Base-by-base conservation (phyloP, 306 rosid species). In the Lathyrus tuberosus region DNA sequence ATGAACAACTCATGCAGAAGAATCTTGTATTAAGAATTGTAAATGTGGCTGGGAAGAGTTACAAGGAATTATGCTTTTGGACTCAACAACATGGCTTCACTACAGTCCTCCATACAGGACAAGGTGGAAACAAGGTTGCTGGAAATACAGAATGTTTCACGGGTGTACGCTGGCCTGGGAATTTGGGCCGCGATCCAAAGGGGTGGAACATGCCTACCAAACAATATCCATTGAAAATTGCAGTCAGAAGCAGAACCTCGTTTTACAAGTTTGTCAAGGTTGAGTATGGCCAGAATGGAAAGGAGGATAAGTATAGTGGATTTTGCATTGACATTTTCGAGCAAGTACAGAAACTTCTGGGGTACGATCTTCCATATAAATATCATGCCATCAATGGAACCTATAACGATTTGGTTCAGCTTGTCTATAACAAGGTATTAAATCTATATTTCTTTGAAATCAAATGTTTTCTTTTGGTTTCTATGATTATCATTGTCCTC, bases 161-260 rank as follows among this genome's bases (percentile, higher is more conserved):
- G 24, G 84, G 78, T 74, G 84, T 87, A 20, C 72, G 49, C 54
- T 90, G 96, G 96, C 96, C 96, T 0, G 94, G 96, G 44, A 74
- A 86, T 72, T 63, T 41, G 43, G 5, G 14, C 3, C 20, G 67
- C 2, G 33, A 9, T 63, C 91, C 95, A 11, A 83, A 78, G 80
- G 96, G 95, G 0, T 90, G 95, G 95, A 71, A 66, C 31, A 79
- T 90, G 83, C 95, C 96, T 17, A 75, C 80, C 2, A 44, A 31
- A 69, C 47, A 9, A 14, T 84, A 79, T 28, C 87, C 73, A 17
- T 41, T 90, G 83, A 83, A 3, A 74, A 84, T 90, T 3, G 95
- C 85, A 38, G 82, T 90, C 43, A 91, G 95, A 1, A 86, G 83
- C 17, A 78, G 65, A 28, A 67, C 91, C 38, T 66, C 82, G 15